phyloP scores from a whole-genome alignment of 2,329 filamentous ascomycete species.

The Sarocladiaceae sp. region DNA sequence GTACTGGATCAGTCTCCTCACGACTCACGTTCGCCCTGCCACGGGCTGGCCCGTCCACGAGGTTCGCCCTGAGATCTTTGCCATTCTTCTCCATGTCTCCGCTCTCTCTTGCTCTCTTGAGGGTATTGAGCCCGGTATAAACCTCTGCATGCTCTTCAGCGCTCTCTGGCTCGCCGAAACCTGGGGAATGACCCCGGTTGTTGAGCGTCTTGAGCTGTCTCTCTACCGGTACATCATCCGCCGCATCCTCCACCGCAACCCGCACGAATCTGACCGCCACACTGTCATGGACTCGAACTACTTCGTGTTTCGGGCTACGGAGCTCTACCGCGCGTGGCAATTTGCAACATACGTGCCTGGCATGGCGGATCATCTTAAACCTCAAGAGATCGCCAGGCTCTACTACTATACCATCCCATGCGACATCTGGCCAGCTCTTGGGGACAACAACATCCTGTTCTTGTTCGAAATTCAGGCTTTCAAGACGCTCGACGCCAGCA shows the following conservation, averaged over 20 bases:
- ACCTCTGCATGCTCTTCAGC: constrained; percentile 17
- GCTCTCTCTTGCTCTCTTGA: constrained; percentile 13
- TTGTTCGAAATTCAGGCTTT: too few relatives aligned
- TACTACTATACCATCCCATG: neutral
- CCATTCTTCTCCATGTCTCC: constrained; percentile 15
- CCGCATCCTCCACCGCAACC: constrained; percentile 18
- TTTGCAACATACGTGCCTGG: neutral
- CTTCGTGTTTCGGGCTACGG: neutral
- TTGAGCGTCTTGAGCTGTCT: constrained; percentile 14
- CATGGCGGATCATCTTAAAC: neutral
- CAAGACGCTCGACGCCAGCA: too few relatives aligned
- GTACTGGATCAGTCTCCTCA: constrained; percentile 6
- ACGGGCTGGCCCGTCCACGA: constrained; percentile 11
- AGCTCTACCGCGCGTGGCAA: neutral
- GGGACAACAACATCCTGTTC: neutral
- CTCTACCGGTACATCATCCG: constrained; percentile 17
- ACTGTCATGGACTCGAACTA: neutral
- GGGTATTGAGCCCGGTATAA: constrained; percentile 17
- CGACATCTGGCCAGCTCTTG: neutral
- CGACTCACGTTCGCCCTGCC: neutral
- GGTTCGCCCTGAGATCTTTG: constrained; percentile 15
- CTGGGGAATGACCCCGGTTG: constrained; percentile 15
- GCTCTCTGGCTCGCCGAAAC: constrained; percentile 13
- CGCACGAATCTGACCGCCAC: neutral
- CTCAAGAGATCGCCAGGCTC: neutral